Evolutionary conservation across 2,329 filamentous ascomycete species (phyloP).

Genomic region (Albifimbria verrucaria): DNA sequence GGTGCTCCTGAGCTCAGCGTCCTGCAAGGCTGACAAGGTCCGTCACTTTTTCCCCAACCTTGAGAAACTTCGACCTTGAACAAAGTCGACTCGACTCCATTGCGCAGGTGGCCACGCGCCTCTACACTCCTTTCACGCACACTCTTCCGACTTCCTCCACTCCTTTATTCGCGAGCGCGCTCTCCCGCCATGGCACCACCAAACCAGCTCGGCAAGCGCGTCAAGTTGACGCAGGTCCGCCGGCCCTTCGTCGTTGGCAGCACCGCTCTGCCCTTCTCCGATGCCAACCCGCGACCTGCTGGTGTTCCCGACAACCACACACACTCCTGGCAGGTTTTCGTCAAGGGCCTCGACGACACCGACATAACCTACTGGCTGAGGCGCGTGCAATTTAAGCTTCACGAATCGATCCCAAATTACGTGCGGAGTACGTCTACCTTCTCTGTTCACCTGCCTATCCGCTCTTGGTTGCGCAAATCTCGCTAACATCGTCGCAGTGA

Average conservation of each 20-base stretch:
- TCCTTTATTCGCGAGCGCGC: background rate
- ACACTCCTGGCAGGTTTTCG: slow-evolving; percentile 94
- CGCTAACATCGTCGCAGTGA: slow-evolving; percentile 38
- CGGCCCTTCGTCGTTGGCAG: slow-evolving; percentile 72
- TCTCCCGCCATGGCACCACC: slow-evolving; percentile 59
- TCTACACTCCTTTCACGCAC: background rate
- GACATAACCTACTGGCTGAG: slow-evolving; percentile 95
- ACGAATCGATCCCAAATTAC: slow-evolving; percentile 93
- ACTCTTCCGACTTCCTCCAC: background rate
- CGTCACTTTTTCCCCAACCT: no score
- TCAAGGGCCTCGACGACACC: slow-evolving; percentile 83
- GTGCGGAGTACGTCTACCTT: slow-evolving; percentile 60
- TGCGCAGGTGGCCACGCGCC: background rate
- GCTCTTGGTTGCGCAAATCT: background rate
- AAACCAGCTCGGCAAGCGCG: slow-evolving; percentile 56
- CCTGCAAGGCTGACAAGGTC: background rate
- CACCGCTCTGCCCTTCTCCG: slow-evolving; percentile 76
- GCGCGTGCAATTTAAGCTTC: slow-evolving; percentile 96
- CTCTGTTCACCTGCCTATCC: background rate
- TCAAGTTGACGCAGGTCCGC: slow-evolving; percentile 62
- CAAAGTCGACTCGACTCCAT: no score
- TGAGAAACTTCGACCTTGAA: no score
- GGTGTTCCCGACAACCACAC: slow-evolving; percentile 86
- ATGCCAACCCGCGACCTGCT: slow-evolving; percentile 73
- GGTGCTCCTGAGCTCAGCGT: background rate